Evolutionary conservation across 768 basidiomycete genomes (phyloP), one percentile per base, ranked within the genome.

Genomic region (Lentinula raphanica): DNA sequence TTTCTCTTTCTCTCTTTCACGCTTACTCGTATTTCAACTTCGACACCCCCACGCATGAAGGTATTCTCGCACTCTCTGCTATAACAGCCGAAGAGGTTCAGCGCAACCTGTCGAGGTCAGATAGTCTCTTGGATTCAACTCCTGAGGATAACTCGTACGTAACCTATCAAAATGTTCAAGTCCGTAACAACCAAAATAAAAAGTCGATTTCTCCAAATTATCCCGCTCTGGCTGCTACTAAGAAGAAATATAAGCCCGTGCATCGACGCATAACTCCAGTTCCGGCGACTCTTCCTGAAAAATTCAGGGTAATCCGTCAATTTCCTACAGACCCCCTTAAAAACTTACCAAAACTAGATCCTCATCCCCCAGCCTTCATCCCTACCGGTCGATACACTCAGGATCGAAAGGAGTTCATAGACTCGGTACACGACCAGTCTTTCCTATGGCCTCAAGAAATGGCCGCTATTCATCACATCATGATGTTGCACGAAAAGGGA

Each of bases 201-300:
- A 46, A 12, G 9, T 5, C 17, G 23, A 15, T 46, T 23, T 5
- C 25, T 6, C 5, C 6, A 19, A 12, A 13, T 9, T 15, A 21
- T 31, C 15, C 5, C n/a, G n/a, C n/a, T n/a, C n/a, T n/a, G n/a
- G 29, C 35, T 1, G n/a, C 54, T 0, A 55, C 56, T 29, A 63
- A 61, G 60, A 68, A 65, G 40, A 46, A 15, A 27, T 67, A 68
- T 49, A 68, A 68, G 39, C 61, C 57, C 0, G 67, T 68, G 3
- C 62, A 62, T 0, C 32, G 60, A 25, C 59, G 64, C 23, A 54
- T 66, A 3, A 49, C 53, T 5, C 68, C 68, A 0, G 32, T 66
- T 0, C 44, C 59, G 0, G 63, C 58, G 4, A 45, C 21, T 1
- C 42, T 66, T 13, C 68, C 66, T 1, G 59, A 64, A 5, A 17